Evolutionary conservation across 208 protist genomes (phyloP).

Genomic region (Acanthamoeba lenticulata): DNA sequence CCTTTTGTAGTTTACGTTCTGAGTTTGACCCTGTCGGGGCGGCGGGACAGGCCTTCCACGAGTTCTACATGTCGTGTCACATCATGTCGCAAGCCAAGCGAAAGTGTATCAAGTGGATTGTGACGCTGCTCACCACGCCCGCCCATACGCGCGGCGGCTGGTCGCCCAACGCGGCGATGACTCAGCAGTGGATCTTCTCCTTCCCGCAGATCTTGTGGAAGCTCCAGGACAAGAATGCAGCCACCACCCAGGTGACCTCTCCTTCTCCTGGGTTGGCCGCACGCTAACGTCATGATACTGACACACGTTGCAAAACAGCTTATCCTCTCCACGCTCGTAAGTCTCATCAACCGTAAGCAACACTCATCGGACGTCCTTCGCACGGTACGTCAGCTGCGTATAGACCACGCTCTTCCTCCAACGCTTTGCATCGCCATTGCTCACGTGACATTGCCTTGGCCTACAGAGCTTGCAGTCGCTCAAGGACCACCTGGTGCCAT

Average conservation of each 20-base stretch:
- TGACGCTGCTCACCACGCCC: conserved; percentile 11
- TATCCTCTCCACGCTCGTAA: not conserved
- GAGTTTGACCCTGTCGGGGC: not conserved
- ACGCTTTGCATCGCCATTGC: no score
- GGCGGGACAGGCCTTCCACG: conserved; percentile 1
- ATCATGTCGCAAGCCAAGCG: conserved; percentile 54
- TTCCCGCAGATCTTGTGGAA: conserved; percentile 62
- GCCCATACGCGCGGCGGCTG: not conserved
- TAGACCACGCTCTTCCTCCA: no score
- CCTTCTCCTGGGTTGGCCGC: no score
- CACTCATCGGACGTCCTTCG: no score
- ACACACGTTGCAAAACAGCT: not conserved
- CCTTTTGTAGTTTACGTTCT: not conserved
- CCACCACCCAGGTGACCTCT: conserved; percentile 28
- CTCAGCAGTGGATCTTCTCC: conserved; percentile 53
- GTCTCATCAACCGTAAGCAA: not conserved
- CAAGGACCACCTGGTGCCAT: conserved; percentile 51
- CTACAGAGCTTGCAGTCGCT: conserved; percentile 40
- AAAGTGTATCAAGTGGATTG: conserved; percentile 53
- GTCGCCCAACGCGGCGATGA: conserved; percentile 7
- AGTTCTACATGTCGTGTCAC: conserved; percentile 33
- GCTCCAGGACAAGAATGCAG: not conserved
- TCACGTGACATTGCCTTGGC: no score
- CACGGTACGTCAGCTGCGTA: no score
- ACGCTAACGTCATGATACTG: not conserved